Evolutionary conservation across 1,284 basidiomycete genomes (phyloP), one percentile per base, ranked within the genome.

Genomic region (Ustilago shanxiensis): DNA sequence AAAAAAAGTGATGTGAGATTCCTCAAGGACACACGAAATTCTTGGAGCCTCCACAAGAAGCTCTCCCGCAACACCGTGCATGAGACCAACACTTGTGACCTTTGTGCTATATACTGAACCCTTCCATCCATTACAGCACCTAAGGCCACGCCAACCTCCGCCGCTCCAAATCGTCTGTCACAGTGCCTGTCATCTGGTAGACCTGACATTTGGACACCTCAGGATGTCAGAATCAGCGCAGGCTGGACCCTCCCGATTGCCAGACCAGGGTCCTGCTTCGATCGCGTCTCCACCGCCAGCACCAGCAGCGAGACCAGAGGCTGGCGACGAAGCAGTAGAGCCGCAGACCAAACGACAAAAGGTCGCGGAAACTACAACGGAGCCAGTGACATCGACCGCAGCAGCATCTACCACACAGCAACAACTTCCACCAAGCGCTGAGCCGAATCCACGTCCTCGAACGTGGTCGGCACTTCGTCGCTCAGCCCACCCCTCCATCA

Each of bases 401-500:
- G 45, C 18, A 47, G 45, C 8, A 3, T 5, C 3, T 8, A 20
- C 20, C 10, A 13, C 47, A 49, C 9, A 24, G n/a, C 8, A 26
- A 49, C 16, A 22, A 24, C 53, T 11, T 20, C 20, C 4, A 54
- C 9, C 53, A 16, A 4, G 14, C 29, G 20, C 16, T 18, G 26
- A 20, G 24, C 13, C 7, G 14, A 11, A 24, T 5, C 9, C 31
- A 22, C 26, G 28, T 39, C 35, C 50, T 53, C 44, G 18, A 10
- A 41, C 60, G 24, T 76, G 64, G 65, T 49, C 50, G 1, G 59
- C 45, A 2, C 60, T 72, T 1, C 47, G 28, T 5, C 71, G 72
- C n/a, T 72, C 68, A 0, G 54, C 66, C 0, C 78, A 86, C 41
- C 83, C 80, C 2, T 18, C 58, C 7, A 80, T 86, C 44, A 18